Conservation (phyloP, 2,329 filamentous ascomycete species). For the Grosmannia penicillata region DNA sequence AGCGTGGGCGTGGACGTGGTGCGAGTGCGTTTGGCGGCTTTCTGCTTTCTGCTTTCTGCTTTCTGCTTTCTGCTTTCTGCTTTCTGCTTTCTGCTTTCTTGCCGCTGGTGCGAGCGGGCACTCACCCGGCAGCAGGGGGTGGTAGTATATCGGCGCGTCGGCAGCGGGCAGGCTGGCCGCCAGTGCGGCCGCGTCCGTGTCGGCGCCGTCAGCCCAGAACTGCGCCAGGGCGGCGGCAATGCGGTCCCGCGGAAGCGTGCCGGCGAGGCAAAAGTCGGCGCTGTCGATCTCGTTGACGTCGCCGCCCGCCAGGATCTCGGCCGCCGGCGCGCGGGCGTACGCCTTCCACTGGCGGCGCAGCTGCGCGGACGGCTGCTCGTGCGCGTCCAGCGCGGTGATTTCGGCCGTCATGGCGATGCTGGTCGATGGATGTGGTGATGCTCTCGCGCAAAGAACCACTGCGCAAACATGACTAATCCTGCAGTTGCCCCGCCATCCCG, state of each 20-base stretch:
- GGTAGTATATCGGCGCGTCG: conserved; percentile 40
- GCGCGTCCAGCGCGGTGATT: conserved; percentile 49
- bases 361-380: conserved; percentile 59
- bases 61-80: no score
- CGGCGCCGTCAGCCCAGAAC: conserved; percentile 16
- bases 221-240: conserved; percentile 24
- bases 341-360: conserved; percentile 62
- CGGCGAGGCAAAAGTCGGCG: conserved; percentile 9
- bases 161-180: background rate
- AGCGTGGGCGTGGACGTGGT: background rate
- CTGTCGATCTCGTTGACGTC: conserved; percentile 40
- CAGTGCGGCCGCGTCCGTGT: no score
- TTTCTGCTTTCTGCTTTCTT: no score
- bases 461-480: no score
- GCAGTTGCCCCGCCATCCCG: conserved; percentile 2
- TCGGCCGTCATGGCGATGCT: conserved; percentile 25
- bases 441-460: no score
- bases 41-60: no score
- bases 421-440: no score
- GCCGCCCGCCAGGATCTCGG: conserved; percentile 34
- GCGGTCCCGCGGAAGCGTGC: conserved; percentile 20
- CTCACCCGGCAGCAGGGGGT: conserved; percentile 53
- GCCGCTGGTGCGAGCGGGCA: no score
- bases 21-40: no score
- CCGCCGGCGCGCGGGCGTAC: conserved; percentile 46